Conservation (phyloP, 805 yeast species). For the Maudiozyma serrabonitensis region DNA sequence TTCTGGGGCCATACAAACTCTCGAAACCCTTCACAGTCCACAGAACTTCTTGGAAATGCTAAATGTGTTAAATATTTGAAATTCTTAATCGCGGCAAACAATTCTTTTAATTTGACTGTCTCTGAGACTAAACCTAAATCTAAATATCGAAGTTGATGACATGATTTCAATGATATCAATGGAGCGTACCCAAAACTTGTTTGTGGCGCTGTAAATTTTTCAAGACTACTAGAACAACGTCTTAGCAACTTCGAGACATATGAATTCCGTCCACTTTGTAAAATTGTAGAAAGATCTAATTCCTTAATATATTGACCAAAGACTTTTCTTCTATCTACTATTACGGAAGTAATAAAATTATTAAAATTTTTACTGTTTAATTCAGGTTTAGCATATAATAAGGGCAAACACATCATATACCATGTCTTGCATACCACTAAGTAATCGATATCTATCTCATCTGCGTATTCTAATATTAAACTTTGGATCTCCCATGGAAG, state of each 20-base stretch:
- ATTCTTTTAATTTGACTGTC: constrained; percentile 71
- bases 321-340: constrained; percentile 37
- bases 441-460: constrained; percentile 29
- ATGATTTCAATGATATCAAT: constrained; percentile 64
- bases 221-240: constrained; percentile 57
- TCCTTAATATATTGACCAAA: constrained; percentile 49
- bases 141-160: constrained; percentile 51
- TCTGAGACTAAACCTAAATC: constrained; percentile 85
- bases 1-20: constrained; percentile 65
- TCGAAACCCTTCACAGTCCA: constrained; percentile 47
- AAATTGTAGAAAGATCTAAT: constrained; percentile 67
- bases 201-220: constrained; percentile 80
- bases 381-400: constrained; percentile 54
- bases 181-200: constrained; percentile 92
- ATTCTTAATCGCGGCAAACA: constrained; percentile 63
- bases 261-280: constrained; percentile 89
- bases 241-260: constrained; percentile 74
- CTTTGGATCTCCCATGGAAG: constrained; percentile 45
- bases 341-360: constrained; percentile 60
- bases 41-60: constrained; percentile 82
- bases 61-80: constrained; percentile 58
- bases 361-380: constrained; percentile 60
- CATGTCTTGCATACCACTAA: constrained; percentile 54
- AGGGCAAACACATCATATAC: constrained; percentile 50
- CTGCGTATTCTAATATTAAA: constrained; percentile 26